These are phyloP conservation scores for Aleurites moluccanus DNA, from an alignment of 441 rosid genomes.

Conservation along the genomic window DNA sequence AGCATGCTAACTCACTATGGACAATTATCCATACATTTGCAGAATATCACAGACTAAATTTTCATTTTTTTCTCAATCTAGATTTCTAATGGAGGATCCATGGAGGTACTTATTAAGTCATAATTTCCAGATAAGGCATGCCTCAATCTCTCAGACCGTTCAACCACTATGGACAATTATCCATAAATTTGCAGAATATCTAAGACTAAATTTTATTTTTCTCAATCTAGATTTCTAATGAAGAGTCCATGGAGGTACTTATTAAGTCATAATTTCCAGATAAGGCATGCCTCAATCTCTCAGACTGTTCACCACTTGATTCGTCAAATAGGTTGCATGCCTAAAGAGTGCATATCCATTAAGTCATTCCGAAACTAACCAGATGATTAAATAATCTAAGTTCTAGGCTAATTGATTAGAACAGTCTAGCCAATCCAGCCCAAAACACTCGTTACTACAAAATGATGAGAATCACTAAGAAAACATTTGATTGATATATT, in stretches of 20 bases:
- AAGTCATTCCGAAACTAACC: background rate
- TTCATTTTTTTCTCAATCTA: background rate
- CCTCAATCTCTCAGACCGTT: background rate
- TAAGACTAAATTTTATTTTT: too few species aligned
- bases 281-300: too few species aligned
- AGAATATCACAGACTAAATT: background rate
- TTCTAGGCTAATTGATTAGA: background rate
- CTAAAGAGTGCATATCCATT: background rate
- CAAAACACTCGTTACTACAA: background rate
- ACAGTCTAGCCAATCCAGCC: background rate
- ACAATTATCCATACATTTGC: background rate
- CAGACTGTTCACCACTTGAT: background rate
- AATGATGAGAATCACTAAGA: background rate
- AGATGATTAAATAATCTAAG: constrained; percentile 9
- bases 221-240: too few species aligned
- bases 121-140: background rate
- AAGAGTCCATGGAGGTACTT: too few species aligned
- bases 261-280: too few species aligned
- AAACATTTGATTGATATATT: background rate
- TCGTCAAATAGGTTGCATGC: background rate
- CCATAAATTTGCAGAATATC: too few species aligned
- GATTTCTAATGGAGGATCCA: background rate
- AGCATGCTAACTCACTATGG: background rate
- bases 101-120: background rate
- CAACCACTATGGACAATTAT: too few species aligned